Conservation (phyloP, 2,329 filamentous ascomycete species). For the Camillea tinctor region DNA sequence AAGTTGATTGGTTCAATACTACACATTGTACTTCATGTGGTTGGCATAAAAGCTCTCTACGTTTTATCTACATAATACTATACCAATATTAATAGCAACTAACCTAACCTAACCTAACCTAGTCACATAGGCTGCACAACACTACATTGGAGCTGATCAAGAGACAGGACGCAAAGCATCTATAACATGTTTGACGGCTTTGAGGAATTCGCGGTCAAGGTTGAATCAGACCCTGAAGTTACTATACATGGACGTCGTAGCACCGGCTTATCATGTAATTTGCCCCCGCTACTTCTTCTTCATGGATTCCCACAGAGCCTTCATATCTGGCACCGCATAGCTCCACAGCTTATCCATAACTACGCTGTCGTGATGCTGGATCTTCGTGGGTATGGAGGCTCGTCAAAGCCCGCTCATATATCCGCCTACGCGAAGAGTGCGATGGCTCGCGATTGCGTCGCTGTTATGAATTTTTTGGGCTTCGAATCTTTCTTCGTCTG, state of each 20-base stretch:
- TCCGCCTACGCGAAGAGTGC: constrained; percentile 45
- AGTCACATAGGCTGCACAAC: no score
- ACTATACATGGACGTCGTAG: constrained; percentile 44
- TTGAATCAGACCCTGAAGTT: constrained; percentile 36
- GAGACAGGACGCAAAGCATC: neutral
- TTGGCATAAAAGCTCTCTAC: no score
- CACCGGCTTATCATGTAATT: constrained; percentile 25
- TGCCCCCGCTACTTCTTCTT: constrained; percentile 45
- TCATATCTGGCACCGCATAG: constrained; percentile 51
- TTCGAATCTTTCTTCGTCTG: constrained; percentile 46
- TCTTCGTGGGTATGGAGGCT: constrained; percentile 51
- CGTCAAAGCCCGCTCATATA: constrained; percentile 42
- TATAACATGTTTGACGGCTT: constrained; percentile 39
- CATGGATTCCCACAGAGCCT: constrained; percentile 54
- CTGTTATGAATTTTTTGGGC: constrained; percentile 45
- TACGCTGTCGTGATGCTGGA: constrained; percentile 48
- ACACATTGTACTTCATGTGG: no score
- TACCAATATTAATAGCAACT: no score
- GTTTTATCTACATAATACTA: no score
- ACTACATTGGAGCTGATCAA: no score
- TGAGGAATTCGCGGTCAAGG: constrained; percentile 38
- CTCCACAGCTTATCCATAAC: constrained; percentile 36
- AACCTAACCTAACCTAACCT: no score
- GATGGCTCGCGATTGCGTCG: constrained; percentile 48
- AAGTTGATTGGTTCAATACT: no score